Conservation (phyloP, 148 eudicot species). For the Diospyros lotus region DNA sequence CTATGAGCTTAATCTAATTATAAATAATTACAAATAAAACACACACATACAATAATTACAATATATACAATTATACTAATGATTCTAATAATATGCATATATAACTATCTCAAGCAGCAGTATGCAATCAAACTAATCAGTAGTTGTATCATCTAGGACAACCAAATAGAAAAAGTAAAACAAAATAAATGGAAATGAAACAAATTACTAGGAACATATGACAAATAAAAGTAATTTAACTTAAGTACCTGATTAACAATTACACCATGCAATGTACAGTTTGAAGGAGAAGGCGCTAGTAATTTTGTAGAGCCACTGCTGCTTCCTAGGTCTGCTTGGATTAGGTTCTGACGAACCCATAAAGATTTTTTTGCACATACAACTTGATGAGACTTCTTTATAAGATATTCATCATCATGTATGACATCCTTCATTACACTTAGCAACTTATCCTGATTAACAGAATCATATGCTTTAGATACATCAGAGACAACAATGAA, state of each 20-base stretch:
- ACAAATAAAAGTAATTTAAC: background rate
- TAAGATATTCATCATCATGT: conserved; percentile 36
- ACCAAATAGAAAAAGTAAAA: background rate
- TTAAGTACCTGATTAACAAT: conserved; percentile 49
- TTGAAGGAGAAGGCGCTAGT: conserved; percentile 21
- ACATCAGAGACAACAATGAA: conserved; percentile 84
- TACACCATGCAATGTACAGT: conserved; percentile 32
- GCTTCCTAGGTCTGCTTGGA: conserved; percentile 26
- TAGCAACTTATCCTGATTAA: conserved; percentile 74
- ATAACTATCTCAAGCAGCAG: background rate
- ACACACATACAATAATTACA: too few relatives aligned
- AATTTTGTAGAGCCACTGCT: conserved; percentile 14
- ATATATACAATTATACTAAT: too few relatives aligned
- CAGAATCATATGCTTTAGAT: conserved; percentile 82
- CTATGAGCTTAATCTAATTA: background rate
- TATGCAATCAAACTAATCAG: background rate
- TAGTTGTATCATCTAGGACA: background rate
- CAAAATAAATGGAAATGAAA: background rate
- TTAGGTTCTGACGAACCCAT: conserved; percentile 37
- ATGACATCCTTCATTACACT: conserved; percentile 54
- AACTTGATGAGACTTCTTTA: conserved; percentile 48
- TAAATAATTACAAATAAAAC: too few relatives aligned
- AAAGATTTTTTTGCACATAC: conserved; percentile 39
- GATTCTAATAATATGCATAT: background rate
- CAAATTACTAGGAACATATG: background rate